Base-by-base conservation (phyloP, 192 early-diverging fungal species). In the Neocallimastix lanati region DNA sequence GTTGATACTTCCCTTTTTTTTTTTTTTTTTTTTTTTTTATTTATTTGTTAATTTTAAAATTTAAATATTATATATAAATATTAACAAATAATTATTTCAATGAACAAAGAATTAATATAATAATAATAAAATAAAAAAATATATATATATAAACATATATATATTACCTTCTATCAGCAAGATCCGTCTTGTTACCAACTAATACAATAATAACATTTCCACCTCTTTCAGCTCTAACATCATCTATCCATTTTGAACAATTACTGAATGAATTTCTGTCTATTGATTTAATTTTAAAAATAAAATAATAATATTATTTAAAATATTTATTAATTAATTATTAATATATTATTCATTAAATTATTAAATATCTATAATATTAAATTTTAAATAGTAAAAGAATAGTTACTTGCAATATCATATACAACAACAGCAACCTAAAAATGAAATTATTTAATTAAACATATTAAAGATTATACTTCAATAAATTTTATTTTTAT, bases 171-270 rank as follows among this genome's bases (percentile, higher is more conserved):
- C 95, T 96, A 67, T 98, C 98, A 84, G 90, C 94, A 82, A 99
- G 86, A 86, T 99, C 98, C 9, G 96, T 97, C 88, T 99, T 99
- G 90, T 99, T 99, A 28, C 96, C 98, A 16, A 98, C 96, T 21
- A 99, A 85, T 30, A 99, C 96, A 83, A 99, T 97, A 67, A 98
- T 94, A 11, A 99, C 98, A 82, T 99, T 96, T 81, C 93, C 92
- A 27, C 98, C 98, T 79, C 98, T 93, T 88, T 99, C 98, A 29
- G 95, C 95, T 18, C 96, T 92, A 29, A 99, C 96, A 87, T 98
- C 96, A 80, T 99, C 98, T 78, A 99, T 94, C 98, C 98, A 99
- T 84, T 98, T 98, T 76, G 92, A 88, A 25, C 96, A 98, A 87
- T 97, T 96, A 83, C 91, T 88, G 87, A 99, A 99, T 15, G 96